A percentile compares a stretch with the other conserved stretches of the same genome.
Conservation (phyloP, 306 rosid species). For the Cucurbita maxima region DNA sequence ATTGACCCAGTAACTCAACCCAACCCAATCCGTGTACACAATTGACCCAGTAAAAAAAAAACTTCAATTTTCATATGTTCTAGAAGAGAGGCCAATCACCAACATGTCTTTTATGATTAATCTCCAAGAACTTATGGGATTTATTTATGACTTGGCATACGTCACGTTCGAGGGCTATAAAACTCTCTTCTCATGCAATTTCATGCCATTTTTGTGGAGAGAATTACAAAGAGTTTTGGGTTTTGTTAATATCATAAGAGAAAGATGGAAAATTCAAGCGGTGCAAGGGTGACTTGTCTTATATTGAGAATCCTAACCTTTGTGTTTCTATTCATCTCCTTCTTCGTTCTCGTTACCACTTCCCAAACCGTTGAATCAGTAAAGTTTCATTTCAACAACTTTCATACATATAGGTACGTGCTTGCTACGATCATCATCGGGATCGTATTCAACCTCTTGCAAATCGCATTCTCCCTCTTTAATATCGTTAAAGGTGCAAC, state of each 20-base stretch:
- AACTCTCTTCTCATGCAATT: neutral
- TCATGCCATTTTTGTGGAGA: neutral
- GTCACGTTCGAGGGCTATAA: neutral
- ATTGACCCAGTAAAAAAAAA: no score
- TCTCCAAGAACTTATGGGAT: neutral
- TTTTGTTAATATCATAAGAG: neutral
- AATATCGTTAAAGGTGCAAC: slow-evolving; percentile 7
- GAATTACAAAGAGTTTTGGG: neutral
- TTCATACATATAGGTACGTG: neutral
- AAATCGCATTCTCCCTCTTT: slow-evolving; percentile 31
- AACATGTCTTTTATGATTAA: neutral
- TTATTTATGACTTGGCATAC: neutral
- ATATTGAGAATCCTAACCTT: slow-evolving; percentile 31
- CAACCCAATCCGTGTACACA: no score
- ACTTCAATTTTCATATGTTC: no score
- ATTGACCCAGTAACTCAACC: no score
- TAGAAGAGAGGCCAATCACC: no score
- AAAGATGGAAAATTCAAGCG: slow-evolving; percentile 12
- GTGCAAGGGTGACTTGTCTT: slow-evolving; percentile 22
- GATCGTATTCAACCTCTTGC: slow-evolving; percentile 22
- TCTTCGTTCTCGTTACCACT: slow-evolving; percentile 23
- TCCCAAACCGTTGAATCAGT: neutral
- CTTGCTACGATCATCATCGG: slow-evolving; percentile 31
- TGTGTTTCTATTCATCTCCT: slow-evolving; percentile 31
- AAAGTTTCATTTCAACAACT: neutral